phyloP scores from a whole-genome alignment of 2,329 filamentous ascomycete species.

The Aspergillus novofumigatus region DNA sequence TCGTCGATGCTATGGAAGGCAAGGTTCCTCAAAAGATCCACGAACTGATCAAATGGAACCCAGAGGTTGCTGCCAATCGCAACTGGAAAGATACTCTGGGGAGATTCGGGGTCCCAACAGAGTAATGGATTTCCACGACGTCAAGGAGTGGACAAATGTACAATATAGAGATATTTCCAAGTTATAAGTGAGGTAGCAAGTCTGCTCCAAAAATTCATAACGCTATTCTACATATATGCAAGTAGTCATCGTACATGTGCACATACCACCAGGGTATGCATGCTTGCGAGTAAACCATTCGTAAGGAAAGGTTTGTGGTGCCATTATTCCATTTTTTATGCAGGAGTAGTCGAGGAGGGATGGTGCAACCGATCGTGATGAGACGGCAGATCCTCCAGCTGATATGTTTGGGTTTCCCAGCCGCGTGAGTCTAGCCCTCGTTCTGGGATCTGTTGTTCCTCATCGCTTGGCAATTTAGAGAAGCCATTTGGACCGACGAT shows the following conservation, averaged over 20 bases:
- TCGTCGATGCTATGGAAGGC: slow-evolving; percentile 46
- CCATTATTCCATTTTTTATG: background rate
- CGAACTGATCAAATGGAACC: slow-evolving; percentile 47
- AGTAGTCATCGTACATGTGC: background rate
- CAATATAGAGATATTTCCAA: slow-evolving; percentile 14
- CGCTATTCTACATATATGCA: background rate
- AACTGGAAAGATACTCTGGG: slow-evolving; percentile 47
- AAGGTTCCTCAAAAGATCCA: slow-evolving; percentile 40
- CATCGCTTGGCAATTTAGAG: slow-evolving; percentile 25
- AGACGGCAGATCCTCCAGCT: slow-evolving; percentile 19
- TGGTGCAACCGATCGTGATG: slow-evolving; percentile 4
- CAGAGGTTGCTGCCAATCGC: slow-evolving; percentile 45
- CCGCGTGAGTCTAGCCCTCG: slow-evolving; percentile 11
- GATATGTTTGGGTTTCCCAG: slow-evolving; percentile 18
- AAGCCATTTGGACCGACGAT: slow-evolving; percentile 23
- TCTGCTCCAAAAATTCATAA: background rate
- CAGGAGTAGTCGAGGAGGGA: background rate
- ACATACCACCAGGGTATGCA: background rate
- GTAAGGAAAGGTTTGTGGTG: background rate
- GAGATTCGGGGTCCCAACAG: slow-evolving; percentile 45
- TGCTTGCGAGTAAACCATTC: background rate
- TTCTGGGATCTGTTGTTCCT: slow-evolving; percentile 28
- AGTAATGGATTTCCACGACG: slow-evolving; percentile 46
- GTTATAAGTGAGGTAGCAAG: slow-evolving; percentile 4
- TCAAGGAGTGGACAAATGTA: slow-evolving; percentile 39